Conservation (phyloP, 129 eudicot species). For the Apium graveolens region DNA sequence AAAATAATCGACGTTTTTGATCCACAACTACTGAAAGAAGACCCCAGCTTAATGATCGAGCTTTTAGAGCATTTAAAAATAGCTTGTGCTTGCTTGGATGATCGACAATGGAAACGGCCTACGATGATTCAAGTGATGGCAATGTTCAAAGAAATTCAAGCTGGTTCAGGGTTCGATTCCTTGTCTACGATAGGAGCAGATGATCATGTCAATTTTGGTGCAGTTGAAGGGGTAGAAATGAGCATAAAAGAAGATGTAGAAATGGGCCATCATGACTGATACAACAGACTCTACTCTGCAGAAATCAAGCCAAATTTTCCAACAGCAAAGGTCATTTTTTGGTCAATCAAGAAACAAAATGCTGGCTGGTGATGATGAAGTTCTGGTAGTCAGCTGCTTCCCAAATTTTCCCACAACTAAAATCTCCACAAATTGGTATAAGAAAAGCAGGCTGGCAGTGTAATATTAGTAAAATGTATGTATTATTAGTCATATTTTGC, state of each 20-base stretch:
- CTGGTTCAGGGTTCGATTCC: constrained; percentile 79
- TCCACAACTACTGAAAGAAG: constrained; percentile 54
- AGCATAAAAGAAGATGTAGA: constrained; percentile 88
- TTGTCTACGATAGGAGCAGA: constrained; percentile 43
- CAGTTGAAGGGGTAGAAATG: constrained; percentile 74
- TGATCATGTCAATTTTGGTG: constrained; percentile 40
- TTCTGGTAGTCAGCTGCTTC: constrained; percentile 4
- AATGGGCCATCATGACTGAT: constrained; percentile 37
- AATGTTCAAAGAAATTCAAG: constrained; percentile 88
- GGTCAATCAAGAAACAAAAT: not conserved
- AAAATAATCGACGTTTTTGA: constrained; percentile 66
- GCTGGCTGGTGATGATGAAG: constrained; percentile 6
- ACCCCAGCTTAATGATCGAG: constrained; percentile 62
- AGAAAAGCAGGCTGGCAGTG: not conserved
- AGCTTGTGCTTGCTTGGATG: constrained; percentile 83
- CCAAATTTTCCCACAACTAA: constrained; percentile 17
- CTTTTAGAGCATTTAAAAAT: constrained; percentile 71
- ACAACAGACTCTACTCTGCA: not conserved
- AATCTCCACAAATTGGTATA: constrained; percentile 19
- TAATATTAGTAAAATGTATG: constrained; percentile 40
- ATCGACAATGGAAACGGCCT: constrained; percentile 79
- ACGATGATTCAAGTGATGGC: constrained; percentile 96
- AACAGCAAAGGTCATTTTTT: not conserved
- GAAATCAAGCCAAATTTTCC: constrained; percentile 9
- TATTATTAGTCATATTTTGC: constrained; percentile 37